phyloP scores from a whole-genome alignment of 2,329 filamentous ascomycete species.

The Aspergillus udagawae region DNA sequence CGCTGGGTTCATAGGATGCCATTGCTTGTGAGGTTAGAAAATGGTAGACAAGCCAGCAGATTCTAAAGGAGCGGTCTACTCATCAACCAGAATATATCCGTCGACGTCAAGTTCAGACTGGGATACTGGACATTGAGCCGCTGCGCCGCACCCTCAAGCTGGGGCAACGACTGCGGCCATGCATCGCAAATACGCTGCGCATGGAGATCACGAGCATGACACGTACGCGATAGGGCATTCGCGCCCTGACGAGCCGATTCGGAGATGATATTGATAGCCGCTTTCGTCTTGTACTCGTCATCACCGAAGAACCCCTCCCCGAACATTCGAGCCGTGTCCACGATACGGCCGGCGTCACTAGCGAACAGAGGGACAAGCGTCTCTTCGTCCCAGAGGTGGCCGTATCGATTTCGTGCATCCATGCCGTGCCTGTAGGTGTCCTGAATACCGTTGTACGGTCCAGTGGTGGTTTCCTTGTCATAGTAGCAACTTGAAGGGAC shows the following conservation, averaged over 20 bases:
- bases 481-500: slow-evolving; percentile 14
- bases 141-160: slow-evolving; percentile 16
- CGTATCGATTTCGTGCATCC: slow-evolving; percentile 18
- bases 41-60: neutral
- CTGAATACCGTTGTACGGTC: slow-evolving; percentile 17
- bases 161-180: slow-evolving; percentile 5
- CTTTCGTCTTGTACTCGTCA: slow-evolving; percentile 17
- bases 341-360: slow-evolving; percentile 16
- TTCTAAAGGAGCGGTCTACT: slow-evolving; percentile 3
- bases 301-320: slow-evolving; percentile 20
- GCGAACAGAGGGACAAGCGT: slow-evolving; percentile 15
- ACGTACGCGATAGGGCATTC: slow-evolving; percentile 17
- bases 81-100: slow-evolving; percentile 19
- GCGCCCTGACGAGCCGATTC: slow-evolving; percentile 18
- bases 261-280: slow-evolving; percentile 20
- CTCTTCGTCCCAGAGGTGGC: slow-evolving; percentile 13
- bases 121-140: slow-evolving; percentile 19
- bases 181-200: slow-evolving; percentile 8
- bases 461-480: slow-evolving; percentile 16
- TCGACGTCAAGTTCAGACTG: slow-evolving; percentile 14
- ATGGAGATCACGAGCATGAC: slow-evolving; percentile 9
- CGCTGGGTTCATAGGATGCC: slow-evolving; percentile 18
- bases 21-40: slow-evolving; percentile 9
- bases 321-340: slow-evolving; percentile 20
- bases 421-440: slow-evolving; percentile 13